Conservation (phyloP, 1,284 basidiomycete species). For the Ustilago xerochloae region DNA sequence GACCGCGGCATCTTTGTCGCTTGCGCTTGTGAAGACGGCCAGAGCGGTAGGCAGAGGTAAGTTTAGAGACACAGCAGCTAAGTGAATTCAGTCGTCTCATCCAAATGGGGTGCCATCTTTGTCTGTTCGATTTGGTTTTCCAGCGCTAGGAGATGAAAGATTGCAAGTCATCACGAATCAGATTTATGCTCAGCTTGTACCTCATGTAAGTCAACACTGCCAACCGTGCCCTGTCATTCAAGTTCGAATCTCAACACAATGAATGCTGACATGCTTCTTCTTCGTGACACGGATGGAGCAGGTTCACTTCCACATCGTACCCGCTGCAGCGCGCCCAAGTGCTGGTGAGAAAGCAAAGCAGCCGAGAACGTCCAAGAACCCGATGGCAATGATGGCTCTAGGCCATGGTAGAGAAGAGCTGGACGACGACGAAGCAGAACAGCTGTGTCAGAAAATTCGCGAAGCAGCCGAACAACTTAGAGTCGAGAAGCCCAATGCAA, state of each 20-base stretch:
- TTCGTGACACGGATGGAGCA: slow-evolving; percentile 55
- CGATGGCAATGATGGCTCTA: slow-evolving; percentile 29
- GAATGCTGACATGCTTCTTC: not conserved
- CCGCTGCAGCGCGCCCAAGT: slow-evolving; percentile 73
- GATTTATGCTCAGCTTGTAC: slow-evolving; percentile 82
- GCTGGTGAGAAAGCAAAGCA: slow-evolving; percentile 11
- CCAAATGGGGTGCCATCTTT: too few relatives aligned
- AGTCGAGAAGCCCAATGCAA: slow-evolving; percentile 10
- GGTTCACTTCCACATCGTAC: slow-evolving; percentile 84
- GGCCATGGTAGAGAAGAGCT: slow-evolving; percentile 59
- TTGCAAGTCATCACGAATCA: slow-evolving; percentile 70
- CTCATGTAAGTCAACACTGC: slow-evolving; percentile 73
- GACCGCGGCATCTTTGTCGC: slow-evolving; percentile 32
- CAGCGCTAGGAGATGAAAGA: slow-evolving; percentile 54
- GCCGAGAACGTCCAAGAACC: slow-evolving; percentile 16
- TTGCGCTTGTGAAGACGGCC: slow-evolving; percentile 41
- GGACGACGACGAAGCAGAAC: slow-evolving; percentile 51
- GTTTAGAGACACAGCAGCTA: not conserved
- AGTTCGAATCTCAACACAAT: not conserved
- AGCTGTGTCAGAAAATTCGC: slow-evolving; percentile 29
- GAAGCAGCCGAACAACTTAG: slow-evolving; percentile 12
- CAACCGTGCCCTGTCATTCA: not conserved
- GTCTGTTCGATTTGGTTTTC: not conserved
- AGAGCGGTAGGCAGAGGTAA: slow-evolving; percentile 42
- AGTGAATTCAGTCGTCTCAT: too few relatives aligned